phyloP scores from a whole-genome alignment of 805 yeast genomes.

The Yamadazyma tumulicola region DNA sequence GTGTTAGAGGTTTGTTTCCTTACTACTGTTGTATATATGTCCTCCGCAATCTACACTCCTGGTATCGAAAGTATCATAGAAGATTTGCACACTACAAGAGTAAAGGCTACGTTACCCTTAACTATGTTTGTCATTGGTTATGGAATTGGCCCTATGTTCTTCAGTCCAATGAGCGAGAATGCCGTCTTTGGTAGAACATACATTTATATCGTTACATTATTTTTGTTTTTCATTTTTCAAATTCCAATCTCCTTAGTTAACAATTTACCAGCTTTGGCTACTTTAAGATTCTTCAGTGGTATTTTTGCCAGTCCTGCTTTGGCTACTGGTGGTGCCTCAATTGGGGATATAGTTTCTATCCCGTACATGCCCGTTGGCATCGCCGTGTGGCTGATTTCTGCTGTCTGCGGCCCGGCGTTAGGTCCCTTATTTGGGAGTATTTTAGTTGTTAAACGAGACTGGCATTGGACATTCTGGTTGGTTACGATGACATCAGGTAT shows the following conservation, averaged over 20 bases:
- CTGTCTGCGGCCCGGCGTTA: conserved; percentile 51
- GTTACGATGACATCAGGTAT: conserved; percentile 39
- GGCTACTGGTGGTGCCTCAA: conserved; percentile 56
- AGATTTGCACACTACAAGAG: conserved; percentile 42
- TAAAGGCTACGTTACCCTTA: conserved; percentile 49
- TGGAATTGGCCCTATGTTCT: conserved; percentile 59
- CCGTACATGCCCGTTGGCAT: conserved; percentile 45
- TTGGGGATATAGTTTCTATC: conserved; percentile 45
- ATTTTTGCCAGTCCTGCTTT: conserved; percentile 55
- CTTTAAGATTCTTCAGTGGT: conserved; percentile 53
- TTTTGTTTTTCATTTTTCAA: conserved; percentile 50
- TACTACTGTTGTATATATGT: conserved; percentile 43
- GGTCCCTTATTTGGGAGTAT: conserved; percentile 57
- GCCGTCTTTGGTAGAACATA: conserved; percentile 52
- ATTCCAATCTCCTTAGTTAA: conserved; percentile 53
- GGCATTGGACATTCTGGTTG: conserved; percentile 59
- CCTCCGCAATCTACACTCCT: conserved; percentile 56
- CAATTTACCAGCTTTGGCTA: conserved; percentile 49
- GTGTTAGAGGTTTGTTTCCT: conserved; percentile 19
- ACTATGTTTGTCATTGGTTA: conserved; percentile 58
- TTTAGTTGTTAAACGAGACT: conserved; percentile 44
- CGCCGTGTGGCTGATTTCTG: conserved; percentile 52
- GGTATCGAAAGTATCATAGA: conserved; percentile 43
- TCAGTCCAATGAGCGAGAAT: conserved; percentile 59
- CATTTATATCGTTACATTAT: conserved; percentile 46